Percentiles rank a stretch among this genome's conserved stretches.
Conservation (phyloP, 2,329 filamentous ascomycete species). For the Fusarium nelsonii region DNA sequence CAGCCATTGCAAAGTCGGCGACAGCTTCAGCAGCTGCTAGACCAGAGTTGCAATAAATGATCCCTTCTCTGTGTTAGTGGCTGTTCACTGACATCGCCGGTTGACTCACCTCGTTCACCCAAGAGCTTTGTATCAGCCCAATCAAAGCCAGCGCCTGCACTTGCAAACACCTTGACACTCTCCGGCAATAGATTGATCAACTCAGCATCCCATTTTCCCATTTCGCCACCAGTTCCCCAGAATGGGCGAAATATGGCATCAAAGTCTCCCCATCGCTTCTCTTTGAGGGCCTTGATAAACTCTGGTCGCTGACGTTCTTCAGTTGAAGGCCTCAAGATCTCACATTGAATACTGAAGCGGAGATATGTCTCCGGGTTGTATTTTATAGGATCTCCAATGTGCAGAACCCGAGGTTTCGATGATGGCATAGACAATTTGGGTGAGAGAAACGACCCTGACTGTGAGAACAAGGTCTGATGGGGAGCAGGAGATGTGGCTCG, state of each 20-base stretch:
- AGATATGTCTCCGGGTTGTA: conserved; percentile 63
- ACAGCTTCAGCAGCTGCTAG: conserved; percentile 78
- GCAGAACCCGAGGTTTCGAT: conserved; percentile 71
- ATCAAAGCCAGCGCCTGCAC: conserved; percentile 74
- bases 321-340: conserved; percentile 63
- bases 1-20: conserved; percentile 76
- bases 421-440: conserved; percentile 42
- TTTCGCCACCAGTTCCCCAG: conserved; percentile 74
- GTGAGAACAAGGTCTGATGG: conserved; percentile 39
- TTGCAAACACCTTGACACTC: conserved; percentile 71
- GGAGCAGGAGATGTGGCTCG: conserved; percentile 58
- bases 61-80: conserved; percentile 55
- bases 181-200: conserved; percentile 67
- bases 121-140: conserved; percentile 73
- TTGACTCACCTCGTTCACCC: conserved; percentile 66
- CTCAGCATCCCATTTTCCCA: conserved; percentile 73
- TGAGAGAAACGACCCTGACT: conserved; percentile 46
- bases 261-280: conserved; percentile 68
- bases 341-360: conserved; percentile 58
- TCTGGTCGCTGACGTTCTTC: conserved; percentile 64
- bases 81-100: background rate
- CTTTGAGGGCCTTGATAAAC: conserved; percentile 63
- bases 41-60: conserved; percentile 80
- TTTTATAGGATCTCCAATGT: conserved; percentile 75
- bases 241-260: conserved; percentile 69